Conservation (phyloP, 2,329 filamentous ascomycete genomes). For the Uncinocarpus reesii region DNA sequence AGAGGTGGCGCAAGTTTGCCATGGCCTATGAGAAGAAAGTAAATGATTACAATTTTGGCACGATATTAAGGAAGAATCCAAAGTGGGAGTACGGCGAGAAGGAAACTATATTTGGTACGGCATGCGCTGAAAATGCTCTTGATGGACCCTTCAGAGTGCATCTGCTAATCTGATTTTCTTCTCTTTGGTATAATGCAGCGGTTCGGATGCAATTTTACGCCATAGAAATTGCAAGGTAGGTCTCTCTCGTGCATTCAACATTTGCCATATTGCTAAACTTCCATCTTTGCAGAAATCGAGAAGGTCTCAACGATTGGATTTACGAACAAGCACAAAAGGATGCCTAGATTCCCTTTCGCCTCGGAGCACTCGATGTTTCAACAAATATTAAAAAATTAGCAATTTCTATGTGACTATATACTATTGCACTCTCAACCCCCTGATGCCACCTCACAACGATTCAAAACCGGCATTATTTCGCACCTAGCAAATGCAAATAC, state of each 20-base stretch:
- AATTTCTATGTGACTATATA: too few species aligned
- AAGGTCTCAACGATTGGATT: conserved; percentile 92
- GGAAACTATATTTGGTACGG: conserved; percentile 79
- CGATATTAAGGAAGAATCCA: conserved; percentile 70
- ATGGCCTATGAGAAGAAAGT: conserved; percentile 86
- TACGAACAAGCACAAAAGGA: conserved; percentile 63
- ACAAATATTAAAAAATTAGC: background rate
- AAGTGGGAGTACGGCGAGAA: conserved; percentile 78
- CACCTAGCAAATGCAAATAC: too few species aligned
- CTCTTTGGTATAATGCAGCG: conserved; percentile 29
- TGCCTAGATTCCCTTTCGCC: background rate
- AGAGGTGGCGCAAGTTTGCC: conserved; percentile 89
- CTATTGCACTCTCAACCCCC: too few species aligned
- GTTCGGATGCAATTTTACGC: conserved; percentile 78
- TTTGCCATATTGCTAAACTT: conserved; percentile 10
- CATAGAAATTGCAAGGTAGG: conserved; percentile 60
- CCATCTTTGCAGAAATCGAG: conserved; percentile 54
- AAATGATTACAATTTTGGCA: conserved; percentile 97
- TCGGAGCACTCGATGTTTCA: background rate
- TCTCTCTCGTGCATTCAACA: conserved; percentile 8
- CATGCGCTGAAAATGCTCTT: too few species aligned
- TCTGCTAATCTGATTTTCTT: conserved; percentile 2
- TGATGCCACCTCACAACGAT: too few species aligned
- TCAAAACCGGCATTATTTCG: too few species aligned
- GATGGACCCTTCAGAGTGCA: background rate